These are phyloP conservation scores for Diddensiella santjacobensis DNA, from an alignment of 805 yeast genomes.

Conservation along the genomic window DNA sequence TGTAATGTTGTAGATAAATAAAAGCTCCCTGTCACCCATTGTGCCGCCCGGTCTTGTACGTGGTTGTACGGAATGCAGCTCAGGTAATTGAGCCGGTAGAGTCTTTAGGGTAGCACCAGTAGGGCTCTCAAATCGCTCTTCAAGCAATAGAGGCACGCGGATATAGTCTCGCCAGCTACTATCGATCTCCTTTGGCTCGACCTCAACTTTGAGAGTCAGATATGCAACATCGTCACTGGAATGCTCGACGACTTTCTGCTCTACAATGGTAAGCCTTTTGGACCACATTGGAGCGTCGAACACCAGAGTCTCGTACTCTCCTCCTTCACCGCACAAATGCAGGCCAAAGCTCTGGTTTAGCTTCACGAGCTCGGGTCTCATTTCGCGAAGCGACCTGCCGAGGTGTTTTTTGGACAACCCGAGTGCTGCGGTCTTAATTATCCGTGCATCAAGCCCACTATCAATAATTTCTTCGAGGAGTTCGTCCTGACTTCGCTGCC, in stretches of 20 bases:
- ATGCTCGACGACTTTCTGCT: slow-evolving; percentile 42
- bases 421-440: slow-evolving; percentile 90
- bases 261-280: slow-evolving; percentile 43
- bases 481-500: slow-evolving; percentile 84
- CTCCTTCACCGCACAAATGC: slow-evolving; percentile 98
- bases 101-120: background rate
- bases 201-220: slow-evolving; percentile 51
- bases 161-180: slow-evolving; percentile 18
- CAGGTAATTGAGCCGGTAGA: background rate
- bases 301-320: slow-evolving; percentile 93
- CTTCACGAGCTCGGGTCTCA: slow-evolving; percentile 50
- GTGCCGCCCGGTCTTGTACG: background rate
- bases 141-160: slow-evolving; percentile 30
- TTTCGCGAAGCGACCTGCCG: slow-evolving; percentile 61
- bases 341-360: slow-evolving; percentile 69
- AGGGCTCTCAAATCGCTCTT: slow-evolving; percentile 30
- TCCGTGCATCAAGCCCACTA: slow-evolving; percentile 67
- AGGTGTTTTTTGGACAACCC: slow-evolving; percentile 68
- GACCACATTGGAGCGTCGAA: slow-evolving; percentile 84
- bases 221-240: slow-evolving; percentile 68
- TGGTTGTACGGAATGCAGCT: background rate
- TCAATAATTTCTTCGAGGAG: slow-evolving; percentile 78
- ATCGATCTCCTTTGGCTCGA: slow-evolving; percentile 32
- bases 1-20: slow-evolving; percentile 2
- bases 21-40: background rate